Percentiles rank a stretch among this genome's conserved stretches.
phyloP scores from a whole-genome alignment of 2,329 filamentous ascomycete genomes.

The Fonsecaea pedrosoi region DNA sequence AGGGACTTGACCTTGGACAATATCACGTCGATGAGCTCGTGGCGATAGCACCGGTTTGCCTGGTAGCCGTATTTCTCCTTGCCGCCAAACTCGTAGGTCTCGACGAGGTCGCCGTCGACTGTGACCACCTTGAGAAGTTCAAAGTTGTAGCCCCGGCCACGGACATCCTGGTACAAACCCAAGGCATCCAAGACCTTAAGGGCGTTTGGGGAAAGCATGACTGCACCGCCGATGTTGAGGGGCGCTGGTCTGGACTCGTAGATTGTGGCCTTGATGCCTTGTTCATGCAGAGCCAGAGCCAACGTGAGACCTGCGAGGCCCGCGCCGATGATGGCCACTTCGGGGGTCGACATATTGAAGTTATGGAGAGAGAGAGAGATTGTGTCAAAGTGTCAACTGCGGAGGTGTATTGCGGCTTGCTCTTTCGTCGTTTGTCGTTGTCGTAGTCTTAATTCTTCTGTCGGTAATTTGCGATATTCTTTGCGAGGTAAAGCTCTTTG shows the following conservation, averaged over 20 bases:
- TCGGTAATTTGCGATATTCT: too few relatives aligned
- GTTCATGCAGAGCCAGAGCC: slow-evolving; percentile 60
- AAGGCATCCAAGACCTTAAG: slow-evolving; percentile 61
- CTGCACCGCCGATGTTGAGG: slow-evolving; percentile 59
- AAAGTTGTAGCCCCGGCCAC: slow-evolving; percentile 58
- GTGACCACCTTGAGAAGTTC: slow-evolving; percentile 58
- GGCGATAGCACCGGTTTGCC: slow-evolving; percentile 62
- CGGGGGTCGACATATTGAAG: slow-evolving; percentile 18
- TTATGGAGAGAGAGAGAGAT: not conserved
- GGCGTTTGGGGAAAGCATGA: slow-evolving; percentile 67
- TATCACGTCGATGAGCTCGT: slow-evolving; percentile 60
- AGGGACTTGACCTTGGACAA: slow-evolving; percentile 50
- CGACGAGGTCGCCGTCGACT: slow-evolving; percentile 45
- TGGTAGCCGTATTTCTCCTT: slow-evolving; percentile 59
- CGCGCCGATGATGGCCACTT: slow-evolving; percentile 57
- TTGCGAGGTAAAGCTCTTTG: too few relatives aligned
- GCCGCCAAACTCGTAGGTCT: slow-evolving; percentile 36
- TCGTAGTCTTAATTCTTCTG: too few relatives aligned
- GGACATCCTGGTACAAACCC: slow-evolving; percentile 56
- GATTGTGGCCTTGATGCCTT: slow-evolving; percentile 58
- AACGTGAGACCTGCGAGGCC: slow-evolving; percentile 61
- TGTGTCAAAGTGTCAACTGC: not conserved
- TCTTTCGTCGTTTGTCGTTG: too few relatives aligned
- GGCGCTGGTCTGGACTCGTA: slow-evolving; percentile 59
- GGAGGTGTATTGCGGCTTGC: too few relatives aligned